Evolutionary conservation across 2,329 filamentous ascomycete species (phyloP).

Genomic region (Aspergillus amoenus): DNA sequence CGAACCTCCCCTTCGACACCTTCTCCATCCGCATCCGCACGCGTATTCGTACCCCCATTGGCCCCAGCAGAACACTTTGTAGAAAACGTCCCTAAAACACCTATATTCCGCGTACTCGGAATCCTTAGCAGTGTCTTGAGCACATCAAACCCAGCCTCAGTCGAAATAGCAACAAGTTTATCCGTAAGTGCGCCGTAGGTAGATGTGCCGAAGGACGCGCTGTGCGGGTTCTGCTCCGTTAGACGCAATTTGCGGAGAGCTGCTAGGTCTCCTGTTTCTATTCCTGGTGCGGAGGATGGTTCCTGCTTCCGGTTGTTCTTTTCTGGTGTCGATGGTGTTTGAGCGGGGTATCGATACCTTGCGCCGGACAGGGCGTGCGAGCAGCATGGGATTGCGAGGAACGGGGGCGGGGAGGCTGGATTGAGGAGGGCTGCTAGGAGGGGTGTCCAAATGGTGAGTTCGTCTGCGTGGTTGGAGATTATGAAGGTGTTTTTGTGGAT

Average conservation of each 20-base stretch:
- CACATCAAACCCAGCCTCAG: constrained; percentile 70
- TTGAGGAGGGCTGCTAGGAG: constrained; percentile 68
- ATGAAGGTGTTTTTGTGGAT: constrained; percentile 82
- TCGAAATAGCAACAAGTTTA: constrained; percentile 70
- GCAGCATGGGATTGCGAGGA: constrained; percentile 94
- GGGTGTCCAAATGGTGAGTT: constrained; percentile 94
- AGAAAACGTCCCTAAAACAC: constrained; percentile 65
- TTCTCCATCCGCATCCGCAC: too few relatives aligned
- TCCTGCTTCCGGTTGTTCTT: neutral
- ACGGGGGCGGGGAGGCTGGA: constrained; percentile 65
- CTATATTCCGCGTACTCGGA: constrained; percentile 85
- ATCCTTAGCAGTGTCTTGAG: constrained; percentile 88
- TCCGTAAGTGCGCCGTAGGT: constrained; percentile 80
- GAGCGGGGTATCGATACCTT: constrained; percentile 58
- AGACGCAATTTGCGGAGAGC: constrained; percentile 38
- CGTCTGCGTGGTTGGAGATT: constrained; percentile 94
- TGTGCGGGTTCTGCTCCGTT: constrained; percentile 23
- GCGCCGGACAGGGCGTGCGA: constrained; percentile 81
- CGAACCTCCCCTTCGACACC: constrained; percentile 47
- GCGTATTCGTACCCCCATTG: neutral
- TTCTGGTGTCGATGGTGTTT: neutral
- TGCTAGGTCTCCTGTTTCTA: constrained; percentile 38
- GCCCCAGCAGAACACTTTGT: neutral
- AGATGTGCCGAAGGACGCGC: constrained; percentile 52
- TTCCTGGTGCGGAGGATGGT: neutral